Conservation (phyloP, 2,329 filamentous ascomycete genomes). For the Malbranchea zuffiana region DNA sequence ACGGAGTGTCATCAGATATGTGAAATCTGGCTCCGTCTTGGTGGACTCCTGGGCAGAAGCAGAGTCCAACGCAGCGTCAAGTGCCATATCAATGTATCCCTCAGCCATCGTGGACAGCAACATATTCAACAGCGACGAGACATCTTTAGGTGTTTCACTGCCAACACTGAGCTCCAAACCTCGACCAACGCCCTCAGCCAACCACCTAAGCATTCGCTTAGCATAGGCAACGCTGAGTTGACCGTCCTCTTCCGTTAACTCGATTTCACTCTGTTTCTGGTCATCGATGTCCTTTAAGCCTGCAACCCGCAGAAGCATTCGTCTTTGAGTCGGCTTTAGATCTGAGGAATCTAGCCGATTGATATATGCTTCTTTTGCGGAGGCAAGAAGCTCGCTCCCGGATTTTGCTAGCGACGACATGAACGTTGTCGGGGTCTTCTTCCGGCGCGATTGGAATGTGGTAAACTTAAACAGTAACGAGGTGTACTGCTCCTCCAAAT, state of each 20-base stretch:
- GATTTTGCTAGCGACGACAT: slow-evolving; percentile 86
- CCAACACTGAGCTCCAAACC: slow-evolving; percentile 81
- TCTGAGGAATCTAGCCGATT: slow-evolving; percentile 82
- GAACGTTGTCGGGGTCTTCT: slow-evolving; percentile 82
- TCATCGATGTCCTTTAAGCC: slow-evolving; percentile 64
- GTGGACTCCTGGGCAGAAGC: slow-evolving; percentile 64
- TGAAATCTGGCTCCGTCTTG: slow-evolving; percentile 78
- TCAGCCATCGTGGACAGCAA: slow-evolving; percentile 81
- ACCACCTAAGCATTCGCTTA: slow-evolving; percentile 97
- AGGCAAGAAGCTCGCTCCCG: slow-evolving; percentile 75
- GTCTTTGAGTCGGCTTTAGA: slow-evolving; percentile 74
- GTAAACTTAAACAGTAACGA: slow-evolving; percentile 94
- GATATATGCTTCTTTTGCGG: slow-evolving; percentile 83
- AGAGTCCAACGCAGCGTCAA: slow-evolving; percentile 61
- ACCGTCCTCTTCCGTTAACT: slow-evolving; percentile 83
- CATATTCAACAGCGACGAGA: slow-evolving; percentile 71
- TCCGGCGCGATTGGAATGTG: slow-evolving; percentile 69
- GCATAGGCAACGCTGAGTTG: slow-evolving; percentile 70
- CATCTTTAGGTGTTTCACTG: slow-evolving; percentile 86
- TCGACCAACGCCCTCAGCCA: slow-evolving; percentile 86
- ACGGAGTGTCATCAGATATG: slow-evolving; percentile 67
- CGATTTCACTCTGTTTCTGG: slow-evolving; percentile 67
- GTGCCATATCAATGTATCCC: slow-evolving; percentile 57
- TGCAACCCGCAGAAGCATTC: slow-evolving; percentile 80
- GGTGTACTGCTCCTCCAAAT: slow-evolving; percentile 71